phyloP scores from a whole-genome alignment of 805 yeast species.

The Lipomyces mesembrius region DNA sequence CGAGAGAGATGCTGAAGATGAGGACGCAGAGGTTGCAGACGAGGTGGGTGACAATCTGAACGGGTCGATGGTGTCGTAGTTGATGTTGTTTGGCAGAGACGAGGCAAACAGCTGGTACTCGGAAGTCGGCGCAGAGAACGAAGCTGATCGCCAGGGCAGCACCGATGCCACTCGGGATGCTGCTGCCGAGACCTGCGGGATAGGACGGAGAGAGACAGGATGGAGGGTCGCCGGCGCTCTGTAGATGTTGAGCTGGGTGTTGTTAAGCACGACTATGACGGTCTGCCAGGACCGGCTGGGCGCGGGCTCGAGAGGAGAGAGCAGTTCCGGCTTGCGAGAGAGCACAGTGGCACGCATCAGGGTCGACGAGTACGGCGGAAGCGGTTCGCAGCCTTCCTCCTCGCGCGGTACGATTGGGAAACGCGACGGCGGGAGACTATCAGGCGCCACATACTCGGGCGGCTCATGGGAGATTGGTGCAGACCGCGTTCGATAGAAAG shows the following conservation, averaged over 20 bases:
- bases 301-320: conserved; percentile 75
- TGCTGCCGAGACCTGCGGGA: conserved; percentile 9
- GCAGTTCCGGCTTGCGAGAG: conserved; percentile 72
- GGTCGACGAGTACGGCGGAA: conserved; percentile 72
- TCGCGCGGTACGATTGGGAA: conserved; percentile 34
- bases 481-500: conserved; percentile 28
- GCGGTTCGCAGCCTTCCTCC: conserved; percentile 48
- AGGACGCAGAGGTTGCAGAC: conserved; percentile 20
- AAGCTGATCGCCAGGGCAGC: conserved; percentile 19
- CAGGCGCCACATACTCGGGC: conserved; percentile 20
- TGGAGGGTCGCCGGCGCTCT: conserved; percentile 34
- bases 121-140: conserved; percentile 13
- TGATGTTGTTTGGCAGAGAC: not conserved
- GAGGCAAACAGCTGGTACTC: conserved; percentile 2
- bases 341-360: conserved; percentile 63
- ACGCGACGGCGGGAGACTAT: conserved; percentile 25
- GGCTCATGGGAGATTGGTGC: conserved; percentile 23
- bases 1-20: conserved; percentile 16
- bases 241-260: conserved; percentile 82
- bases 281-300: conserved; percentile 71
- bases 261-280: conserved; percentile 73
- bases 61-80: conserved; percentile 27
- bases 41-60: conserved; percentile 11
- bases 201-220: conserved; percentile 2
- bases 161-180: conserved; percentile 8